Base-by-base conservation (phyloP, 768 basidiomycete genomes). In the Austroboletus eburneus region DNA sequence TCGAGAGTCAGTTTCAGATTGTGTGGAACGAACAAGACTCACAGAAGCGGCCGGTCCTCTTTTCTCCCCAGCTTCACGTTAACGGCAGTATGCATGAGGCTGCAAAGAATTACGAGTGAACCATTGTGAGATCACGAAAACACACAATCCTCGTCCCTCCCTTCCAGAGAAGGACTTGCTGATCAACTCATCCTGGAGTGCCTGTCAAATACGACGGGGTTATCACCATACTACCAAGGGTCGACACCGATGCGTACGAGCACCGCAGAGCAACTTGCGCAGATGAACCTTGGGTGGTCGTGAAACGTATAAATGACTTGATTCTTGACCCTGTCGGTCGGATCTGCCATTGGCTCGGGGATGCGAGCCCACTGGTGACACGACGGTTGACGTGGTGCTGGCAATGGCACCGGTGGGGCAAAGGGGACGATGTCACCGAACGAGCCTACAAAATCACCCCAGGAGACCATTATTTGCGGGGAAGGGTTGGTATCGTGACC, bases 141-240 rank as follows among this genome's bases (percentile, higher is more conserved):
- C 87, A 64, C 55, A 81, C 88, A 80, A 90, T 58, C 87, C 88
- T 48, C 85, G 73, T 3, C 88, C 88, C 39, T 91, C 89, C 57
- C 89, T 71, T 5, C 88, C 88, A 22, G 87, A 84, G 68, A 91
- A 91, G 0, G 86, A 71, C 59, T 91, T 91, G 70, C 85, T 88
- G 50, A 91, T 87, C 18, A 90, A 66, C 55, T 91, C 88, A 53
- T 91, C 89, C 63, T 91, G 87, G 14, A 91, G 72, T 18, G 83
- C 78, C 87, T 90, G 48, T 51, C 27, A 39, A 42, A 20, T 34
- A 13, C 9, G 25, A 9, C 25, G 23, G 39, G 32, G 45, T 24
- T 17, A 29, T 35, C 12, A 35, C 37, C 29, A 42, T 34, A 18
- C 21, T 22, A 16, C 43, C 23, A 16, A 38, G 39, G 35, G 37